Evolutionary conservation across 192 early-diverging fungal genomes (phyloP).

Genomic region (Funneliformis mosseae): DNA sequence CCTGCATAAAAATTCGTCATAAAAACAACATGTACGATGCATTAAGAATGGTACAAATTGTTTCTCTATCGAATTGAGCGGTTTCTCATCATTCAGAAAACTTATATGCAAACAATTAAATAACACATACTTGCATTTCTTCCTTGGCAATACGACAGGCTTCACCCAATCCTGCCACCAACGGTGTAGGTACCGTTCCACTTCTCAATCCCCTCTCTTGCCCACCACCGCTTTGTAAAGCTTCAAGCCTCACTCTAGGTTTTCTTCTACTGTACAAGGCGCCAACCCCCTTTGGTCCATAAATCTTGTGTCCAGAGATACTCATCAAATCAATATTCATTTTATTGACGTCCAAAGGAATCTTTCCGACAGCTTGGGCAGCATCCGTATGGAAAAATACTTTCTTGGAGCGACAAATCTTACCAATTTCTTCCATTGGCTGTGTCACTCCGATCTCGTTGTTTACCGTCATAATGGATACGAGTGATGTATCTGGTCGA

Average conservation of each 20-base stretch:
- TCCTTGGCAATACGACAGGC: conserved; percentile 77
- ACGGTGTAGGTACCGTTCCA: conserved; percentile 90
- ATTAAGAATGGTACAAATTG: neutral
- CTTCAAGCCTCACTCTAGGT: conserved; percentile 90
- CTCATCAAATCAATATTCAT: conserved; percentile 96
- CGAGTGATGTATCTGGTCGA: conserved; percentile 86
- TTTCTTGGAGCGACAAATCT: conserved; percentile 81
- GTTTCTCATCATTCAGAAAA: neutral
- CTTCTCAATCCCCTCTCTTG: conserved; percentile 94
- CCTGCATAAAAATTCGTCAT: conserved; percentile 14
- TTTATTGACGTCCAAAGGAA: conserved; percentile 86
- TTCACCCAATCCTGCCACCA: conserved; percentile 89
- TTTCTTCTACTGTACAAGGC: conserved; percentile 91
- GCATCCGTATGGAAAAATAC: conserved; percentile 98
- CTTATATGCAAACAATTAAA: neutral
- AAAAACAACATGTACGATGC: no score
- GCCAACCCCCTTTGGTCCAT: conserved; percentile 97
- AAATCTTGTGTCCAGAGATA: conserved; percentile 96
- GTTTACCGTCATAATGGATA: conserved; percentile 97
- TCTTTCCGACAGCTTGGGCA: conserved; percentile 95
- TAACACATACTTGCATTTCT: conserved; percentile 72
- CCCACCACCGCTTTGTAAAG: conserved; percentile 90
- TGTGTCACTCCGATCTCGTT: conserved; percentile 99
- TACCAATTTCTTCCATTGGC: conserved; percentile 88
- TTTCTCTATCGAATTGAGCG: neutral